Conservation (phyloP, 2,329 filamentous ascomycete genomes). For the Colletotrichum salicis region DNA sequence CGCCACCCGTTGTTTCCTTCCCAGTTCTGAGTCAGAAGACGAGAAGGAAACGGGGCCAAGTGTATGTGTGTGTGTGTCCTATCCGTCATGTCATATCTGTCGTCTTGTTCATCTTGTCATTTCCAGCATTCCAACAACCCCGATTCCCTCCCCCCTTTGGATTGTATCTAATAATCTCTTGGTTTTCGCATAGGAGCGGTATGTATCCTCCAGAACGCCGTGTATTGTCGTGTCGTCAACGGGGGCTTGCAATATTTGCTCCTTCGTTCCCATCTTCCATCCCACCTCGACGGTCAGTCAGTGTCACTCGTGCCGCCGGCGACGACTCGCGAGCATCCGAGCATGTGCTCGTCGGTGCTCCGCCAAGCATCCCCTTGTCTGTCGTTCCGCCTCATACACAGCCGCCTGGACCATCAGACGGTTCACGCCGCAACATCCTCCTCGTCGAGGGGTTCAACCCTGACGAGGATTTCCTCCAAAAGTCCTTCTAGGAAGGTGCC, state of each 20-base stretch:
- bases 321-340: not conserved
- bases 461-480: conserved; percentile 90
- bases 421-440: conserved; percentile 54
- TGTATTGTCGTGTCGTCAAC: not conserved
- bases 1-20: not conserved
- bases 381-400: conserved; percentile 18
- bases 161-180: conserved; percentile 1
- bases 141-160: not conserved
- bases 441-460: conserved; percentile 89
- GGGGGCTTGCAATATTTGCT: not conserved
- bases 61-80: not conserved
- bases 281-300: conserved; percentile 3
- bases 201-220: conserved; percentile 7
- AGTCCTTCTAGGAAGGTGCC: conserved; percentile 90
- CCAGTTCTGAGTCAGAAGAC: conserved; percentile 2
- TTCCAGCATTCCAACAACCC: not conserved
- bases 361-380: conserved; percentile 6
- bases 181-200: not conserved
- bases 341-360: not conserved
- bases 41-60: not conserved
- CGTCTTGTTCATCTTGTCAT: conserved; percentile 18
- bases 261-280: conserved; percentile 8
- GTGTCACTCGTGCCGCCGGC: not conserved
- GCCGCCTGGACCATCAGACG: conserved; percentile 26
- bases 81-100: conserved; percentile 8